Conservation (phyloP, 805 yeast species). For the Metschnikowia colocasiae region DNA sequence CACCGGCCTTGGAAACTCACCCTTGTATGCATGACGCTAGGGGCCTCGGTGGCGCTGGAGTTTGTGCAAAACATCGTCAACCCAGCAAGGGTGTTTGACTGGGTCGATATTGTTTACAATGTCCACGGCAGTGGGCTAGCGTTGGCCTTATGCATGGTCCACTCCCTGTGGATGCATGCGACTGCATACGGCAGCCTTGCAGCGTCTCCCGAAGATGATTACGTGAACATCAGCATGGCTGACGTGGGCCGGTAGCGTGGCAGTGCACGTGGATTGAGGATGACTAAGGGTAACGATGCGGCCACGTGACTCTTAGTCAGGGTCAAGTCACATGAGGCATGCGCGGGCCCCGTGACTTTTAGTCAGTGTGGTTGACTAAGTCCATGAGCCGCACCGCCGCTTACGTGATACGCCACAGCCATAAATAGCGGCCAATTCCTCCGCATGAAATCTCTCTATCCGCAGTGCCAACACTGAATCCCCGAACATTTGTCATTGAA, state of each 20-base stretch:
- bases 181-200: not conserved
- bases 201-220: constrained; percentile 10
- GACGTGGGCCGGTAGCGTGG: constrained; percentile 8
- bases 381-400: not conserved
- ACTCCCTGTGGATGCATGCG: not conserved
- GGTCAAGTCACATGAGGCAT: not conserved
- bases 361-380: not conserved
- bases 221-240: constrained; percentile 21
- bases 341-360: not conserved
- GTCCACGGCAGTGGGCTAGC: constrained; percentile 31
- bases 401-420: not conserved
- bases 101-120: constrained; percentile 41
- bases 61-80: constrained; percentile 45
- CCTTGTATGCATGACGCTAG: constrained; percentile 42
- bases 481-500: too few species aligned
- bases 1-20: constrained; percentile 23
- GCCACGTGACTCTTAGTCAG: not conserved
- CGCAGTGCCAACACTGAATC: too few species aligned
- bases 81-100: constrained; percentile 47
- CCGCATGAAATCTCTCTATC: too few species aligned
- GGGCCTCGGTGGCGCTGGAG: constrained; percentile 50
- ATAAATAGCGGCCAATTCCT: too few species aligned
- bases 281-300: too few species aligned
- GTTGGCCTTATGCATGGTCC: constrained; percentile 15
- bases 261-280: not conserved